phyloP scores from a whole-genome alignment of 176 grass and related monocot genomes.

The Pontederia crassipes region DNA sequence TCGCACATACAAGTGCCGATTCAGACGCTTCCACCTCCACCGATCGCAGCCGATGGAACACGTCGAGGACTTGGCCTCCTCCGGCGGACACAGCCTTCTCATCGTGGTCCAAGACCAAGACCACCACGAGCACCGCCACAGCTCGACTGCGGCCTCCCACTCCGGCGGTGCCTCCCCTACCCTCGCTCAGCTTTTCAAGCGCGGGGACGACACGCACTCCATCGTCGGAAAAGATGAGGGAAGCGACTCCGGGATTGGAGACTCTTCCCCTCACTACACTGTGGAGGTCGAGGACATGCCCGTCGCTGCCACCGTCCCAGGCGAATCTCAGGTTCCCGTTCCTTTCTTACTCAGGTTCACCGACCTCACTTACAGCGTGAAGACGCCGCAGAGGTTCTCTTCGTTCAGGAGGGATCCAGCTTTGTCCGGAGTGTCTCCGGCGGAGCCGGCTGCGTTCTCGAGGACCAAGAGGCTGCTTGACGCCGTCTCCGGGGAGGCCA shows the following conservation, averaged over 20 bases:
- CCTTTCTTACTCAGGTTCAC: constrained; percentile 50
- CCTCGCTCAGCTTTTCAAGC: constrained; percentile 70
- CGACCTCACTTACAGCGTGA: constrained; percentile 59
- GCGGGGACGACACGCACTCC: constrained; percentile 47
- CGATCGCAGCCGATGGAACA: constrained; percentile 74
- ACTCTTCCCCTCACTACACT: constrained; percentile 49
- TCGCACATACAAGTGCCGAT: constrained; percentile 39
- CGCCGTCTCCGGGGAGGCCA: constrained; percentile 50
- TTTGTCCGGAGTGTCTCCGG: not conserved
- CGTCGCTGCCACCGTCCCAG: constrained; percentile 6
- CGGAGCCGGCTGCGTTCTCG: not conserved
- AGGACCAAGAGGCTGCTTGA: constrained; percentile 42
- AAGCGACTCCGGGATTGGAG: constrained; percentile 12
- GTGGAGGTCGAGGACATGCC: constrained; percentile 43
- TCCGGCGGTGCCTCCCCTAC: constrained; percentile 16
- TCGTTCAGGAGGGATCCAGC: not conserved
- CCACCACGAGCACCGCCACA: constrained; percentile 6
- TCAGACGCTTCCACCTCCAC: constrained; percentile 68
- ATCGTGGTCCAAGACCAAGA: constrained; percentile 26
- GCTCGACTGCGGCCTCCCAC: constrained; percentile 22
- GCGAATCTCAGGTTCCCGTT: constrained; percentile 6
- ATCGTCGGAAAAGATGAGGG: not conserved
- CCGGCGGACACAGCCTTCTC: constrained; percentile 42
- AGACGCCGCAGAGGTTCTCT: constrained; percentile 2
- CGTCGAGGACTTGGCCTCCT: constrained; percentile 38